phyloP scores from a whole-genome alignment of 2,329 filamentous ascomycete species.

The Claviceps cyperi region DNA sequence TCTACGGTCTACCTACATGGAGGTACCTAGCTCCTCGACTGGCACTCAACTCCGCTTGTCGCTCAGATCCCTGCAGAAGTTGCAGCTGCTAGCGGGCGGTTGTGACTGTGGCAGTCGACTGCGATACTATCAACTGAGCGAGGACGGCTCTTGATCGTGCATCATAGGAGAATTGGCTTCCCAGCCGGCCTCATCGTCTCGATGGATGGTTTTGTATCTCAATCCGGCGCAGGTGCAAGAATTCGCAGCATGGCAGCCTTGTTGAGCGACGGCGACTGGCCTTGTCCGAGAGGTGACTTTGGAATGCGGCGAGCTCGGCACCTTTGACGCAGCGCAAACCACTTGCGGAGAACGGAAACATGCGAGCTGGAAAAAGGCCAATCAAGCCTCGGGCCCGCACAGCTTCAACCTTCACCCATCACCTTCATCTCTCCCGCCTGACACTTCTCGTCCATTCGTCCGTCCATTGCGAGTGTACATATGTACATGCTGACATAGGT shows the following conservation, averaged over 20 bases:
- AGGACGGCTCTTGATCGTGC: background rate
- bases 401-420: too few species aligned
- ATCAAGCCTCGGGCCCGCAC: background rate
- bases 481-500: too few species aligned
- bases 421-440: too few species aligned
- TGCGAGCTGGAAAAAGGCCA: background rate
- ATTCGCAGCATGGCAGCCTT: too few species aligned
- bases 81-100: conserved; percentile 9
- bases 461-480: too few species aligned
- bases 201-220: background rate
- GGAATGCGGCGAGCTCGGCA: conserved; percentile 8
- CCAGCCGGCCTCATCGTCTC: background rate
- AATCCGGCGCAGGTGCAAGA: too few species aligned
- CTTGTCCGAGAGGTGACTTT: background rate
- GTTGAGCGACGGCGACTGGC: background rate
- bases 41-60: conserved; percentile 5
- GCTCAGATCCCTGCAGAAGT: conserved; percentile 12
- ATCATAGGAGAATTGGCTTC: background rate
- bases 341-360: background rate
- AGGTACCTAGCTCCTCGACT: conserved; percentile 1
- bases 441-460: too few species aligned
- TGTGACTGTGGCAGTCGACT: background rate
- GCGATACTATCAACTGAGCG: background rate
- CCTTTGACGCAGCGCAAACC: conserved; percentile 1
- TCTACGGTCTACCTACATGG: too few species aligned